phyloP scores from a whole-genome alignment of 2,329 filamentous ascomycete genomes.

The Colletotrichum sp. region DNA sequence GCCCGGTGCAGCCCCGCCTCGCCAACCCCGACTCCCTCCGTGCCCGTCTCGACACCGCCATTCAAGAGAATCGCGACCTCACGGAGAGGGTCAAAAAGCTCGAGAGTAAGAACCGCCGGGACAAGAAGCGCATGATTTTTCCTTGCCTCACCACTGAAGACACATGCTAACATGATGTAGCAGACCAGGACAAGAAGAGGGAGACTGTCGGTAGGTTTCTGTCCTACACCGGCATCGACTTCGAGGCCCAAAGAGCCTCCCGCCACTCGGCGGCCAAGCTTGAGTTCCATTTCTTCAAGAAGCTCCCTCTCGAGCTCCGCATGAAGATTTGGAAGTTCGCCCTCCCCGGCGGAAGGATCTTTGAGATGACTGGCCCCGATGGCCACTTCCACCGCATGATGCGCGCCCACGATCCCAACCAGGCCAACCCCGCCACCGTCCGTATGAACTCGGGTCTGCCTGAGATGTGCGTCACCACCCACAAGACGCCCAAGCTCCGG shows the following conservation, averaged over 20 bases:
- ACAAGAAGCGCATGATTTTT: not conserved
- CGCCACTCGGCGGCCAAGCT: not conserved
- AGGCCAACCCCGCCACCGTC: not conserved
- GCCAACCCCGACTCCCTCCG: not conserved
- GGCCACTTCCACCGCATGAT: conserved; percentile 11
- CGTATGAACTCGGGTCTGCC: conserved; percentile 8
- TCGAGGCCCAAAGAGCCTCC: not conserved
- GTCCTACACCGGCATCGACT: not conserved
- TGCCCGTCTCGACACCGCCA: not conserved
- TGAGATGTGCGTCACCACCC: conserved; percentile 2
- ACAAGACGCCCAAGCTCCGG: conserved; percentile 21
- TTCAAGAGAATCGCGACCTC: conserved; percentile 2
- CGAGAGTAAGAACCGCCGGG: conserved; percentile 8
- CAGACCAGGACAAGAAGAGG: not conserved
- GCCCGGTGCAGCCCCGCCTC: not conserved
- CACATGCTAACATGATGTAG: not conserved
- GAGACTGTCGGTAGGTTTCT: not conserved
- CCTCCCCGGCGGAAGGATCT: conserved; percentile 14
- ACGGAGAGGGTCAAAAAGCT: conserved; percentile 9
- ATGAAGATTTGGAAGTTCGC: conserved; percentile 23
- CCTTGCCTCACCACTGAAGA: not conserved
- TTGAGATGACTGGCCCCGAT: conserved; percentile 6
- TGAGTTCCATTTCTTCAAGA: conserved; percentile 10
- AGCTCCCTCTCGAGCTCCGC: conserved; percentile 19
- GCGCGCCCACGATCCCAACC: not conserved